Conservation (phyloP, 2,329 filamentous ascomycete species). For the Nothophoma quercina region DNA sequence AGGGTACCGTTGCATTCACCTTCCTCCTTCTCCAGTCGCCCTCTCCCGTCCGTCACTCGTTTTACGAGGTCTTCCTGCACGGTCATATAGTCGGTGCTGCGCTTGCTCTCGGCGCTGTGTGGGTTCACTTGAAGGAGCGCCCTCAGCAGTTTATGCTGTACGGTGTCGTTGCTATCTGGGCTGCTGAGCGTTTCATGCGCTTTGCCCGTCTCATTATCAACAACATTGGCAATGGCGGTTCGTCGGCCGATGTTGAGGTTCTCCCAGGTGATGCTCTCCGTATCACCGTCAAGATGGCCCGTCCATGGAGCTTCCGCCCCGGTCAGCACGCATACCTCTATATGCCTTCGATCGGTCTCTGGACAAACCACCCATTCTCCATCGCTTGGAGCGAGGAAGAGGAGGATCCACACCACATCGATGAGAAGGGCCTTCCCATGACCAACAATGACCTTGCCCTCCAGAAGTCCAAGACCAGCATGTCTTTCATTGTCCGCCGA, state of each 20-base stretch:
- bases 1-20: conserved; percentile 68
- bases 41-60: conserved; percentile 76
- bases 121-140: conserved; percentile 67
- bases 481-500: conserved; percentile 86
- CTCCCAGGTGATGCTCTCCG: conserved; percentile 78
- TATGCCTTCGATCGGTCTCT: conserved; percentile 74
- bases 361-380: conserved; percentile 82
- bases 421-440: conserved; percentile 58
- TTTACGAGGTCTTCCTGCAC: conserved; percentile 80
- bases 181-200: conserved; percentile 67
- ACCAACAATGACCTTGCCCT: conserved; percentile 60
- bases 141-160: conserved; percentile 68
- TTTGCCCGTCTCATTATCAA: conserved; percentile 67
- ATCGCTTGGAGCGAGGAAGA: conserved; percentile 78
- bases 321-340: conserved; percentile 84
- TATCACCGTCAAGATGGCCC: conserved; percentile 75
- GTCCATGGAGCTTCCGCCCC: conserved; percentile 77
- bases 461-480: conserved; percentile 60
- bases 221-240: conserved; percentile 72
- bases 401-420: conserved; percentile 44
- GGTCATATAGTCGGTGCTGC: conserved; percentile 72
- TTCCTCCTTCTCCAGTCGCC: conserved; percentile 72
- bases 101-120: conserved; percentile 68
- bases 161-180: conserved; percentile 72
- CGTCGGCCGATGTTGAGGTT: conserved; percentile 74